Evolutionary conservation across 169 alveolate genomes (phyloP).

Genomic region (Cryptosporidium meleagridis): DNA sequence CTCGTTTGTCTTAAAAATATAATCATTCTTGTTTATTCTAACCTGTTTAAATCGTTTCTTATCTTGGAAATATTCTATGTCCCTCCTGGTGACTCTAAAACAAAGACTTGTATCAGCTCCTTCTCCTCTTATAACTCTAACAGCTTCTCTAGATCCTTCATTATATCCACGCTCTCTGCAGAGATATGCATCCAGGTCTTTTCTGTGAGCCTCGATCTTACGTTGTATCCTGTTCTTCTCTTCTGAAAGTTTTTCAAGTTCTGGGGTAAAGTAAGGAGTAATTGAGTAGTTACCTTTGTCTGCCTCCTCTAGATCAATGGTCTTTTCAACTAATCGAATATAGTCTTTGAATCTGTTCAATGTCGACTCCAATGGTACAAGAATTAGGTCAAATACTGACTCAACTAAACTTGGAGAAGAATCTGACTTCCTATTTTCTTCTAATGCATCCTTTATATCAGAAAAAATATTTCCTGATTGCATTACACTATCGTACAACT

Average conservation of each 20-base stretch:
- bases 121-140: constrained; percentile 70
- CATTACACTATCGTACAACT: constrained; percentile 80
- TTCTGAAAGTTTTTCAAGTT: constrained; percentile 80
- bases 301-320: constrained; percentile 92
- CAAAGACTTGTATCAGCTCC: constrained; percentile 83
- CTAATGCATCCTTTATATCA: constrained; percentile 44
- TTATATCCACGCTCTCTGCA: constrained; percentile 77
- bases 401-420: neutral
- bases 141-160: constrained; percentile 77
- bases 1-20: constrained; percentile 88
- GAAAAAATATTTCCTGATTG: constrained; percentile 39
- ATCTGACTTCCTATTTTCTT: constrained; percentile 1
- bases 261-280: constrained; percentile 85
- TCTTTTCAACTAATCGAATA: constrained; percentile 90
- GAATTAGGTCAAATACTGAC: constrained; percentile 59
- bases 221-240: constrained; percentile 81
- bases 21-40: constrained; percentile 88
- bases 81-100: constrained; percentile 89
- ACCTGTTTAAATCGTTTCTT: constrained; percentile 79
- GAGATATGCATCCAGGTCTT: constrained; percentile 83
- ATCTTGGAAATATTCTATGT: constrained; percentile 74
- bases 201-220: constrained; percentile 87
- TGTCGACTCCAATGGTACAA: constrained; percentile 83
- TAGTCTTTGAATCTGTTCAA: constrained; percentile 86
- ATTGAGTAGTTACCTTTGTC: constrained; percentile 89